Evolutionary conservation across 208 protist species (phyloP), one percentile per base, ranked within the genome.

Genomic region (Angomonas ambiguus): DNA sequence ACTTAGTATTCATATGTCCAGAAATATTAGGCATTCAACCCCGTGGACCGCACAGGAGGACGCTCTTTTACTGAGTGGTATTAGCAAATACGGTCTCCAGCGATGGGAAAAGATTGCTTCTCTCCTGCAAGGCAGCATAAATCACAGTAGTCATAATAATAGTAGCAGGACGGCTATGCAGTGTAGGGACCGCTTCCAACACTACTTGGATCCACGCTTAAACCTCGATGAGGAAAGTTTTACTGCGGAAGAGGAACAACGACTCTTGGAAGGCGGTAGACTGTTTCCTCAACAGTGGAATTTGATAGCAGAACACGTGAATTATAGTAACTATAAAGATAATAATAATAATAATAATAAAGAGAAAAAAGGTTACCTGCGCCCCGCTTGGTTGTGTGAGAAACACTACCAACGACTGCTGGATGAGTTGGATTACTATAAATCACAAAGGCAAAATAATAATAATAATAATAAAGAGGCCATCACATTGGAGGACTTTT

Each of bases 31-130:
- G 93, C 98, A 98, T 62, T 98, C 98, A 33, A 98, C 98, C 32
- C 87, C 99, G 49, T 99, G 99, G 99, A 99, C 98, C 58, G 99
- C 99, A 82, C 96, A 94, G 31, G 98, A 99, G 81, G 99, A 99
- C 96, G 97, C 99, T 76, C 97, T 99, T 45, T 91, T 99, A 57
- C 98, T 99, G 70, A 98, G 98, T 1, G 98, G 97, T 2, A 93
- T 99, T 1, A 98, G 99, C 79, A 99, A 99, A 75, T 99, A 99
- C 76, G 99, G 99, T 10, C 90, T 97, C 57, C 99, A 99, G 53
- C 97, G 99, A 76, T 99, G 98, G 98, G 94, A 97, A 35, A 94
- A 97, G 30, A 99, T 99, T 38, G 97, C 98, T 2, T 99, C 98
- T 2, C 90, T 99, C 53, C 80, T 99, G 28, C 87, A 86, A 25